Percentiles rank a stretch among this genome's conserved stretches.
Evolutionary conservation across 352 stramenopile genomes (phyloP).

Genomic region (Globisporangium cystogenes): DNA sequence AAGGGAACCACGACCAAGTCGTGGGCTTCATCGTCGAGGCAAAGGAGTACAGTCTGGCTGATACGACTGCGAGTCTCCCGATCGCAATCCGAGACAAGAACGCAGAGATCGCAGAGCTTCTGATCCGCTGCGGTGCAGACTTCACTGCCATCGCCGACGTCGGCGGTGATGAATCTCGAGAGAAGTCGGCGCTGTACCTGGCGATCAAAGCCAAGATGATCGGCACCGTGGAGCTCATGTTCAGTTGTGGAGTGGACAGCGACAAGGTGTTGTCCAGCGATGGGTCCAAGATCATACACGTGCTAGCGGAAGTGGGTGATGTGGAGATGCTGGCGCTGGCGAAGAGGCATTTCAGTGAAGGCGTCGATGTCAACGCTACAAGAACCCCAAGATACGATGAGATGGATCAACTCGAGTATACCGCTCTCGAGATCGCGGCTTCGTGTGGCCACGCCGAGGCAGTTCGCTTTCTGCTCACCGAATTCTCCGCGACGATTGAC

Average conservation of each 20-base stretch:
- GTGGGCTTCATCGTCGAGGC: too few relatives aligned
- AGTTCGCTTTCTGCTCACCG: neutral
- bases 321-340: neutral
- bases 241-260: neutral
- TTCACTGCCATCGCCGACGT: neutral
- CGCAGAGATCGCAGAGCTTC: too few relatives aligned
- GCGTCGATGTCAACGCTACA: neutral
- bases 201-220: neutral
- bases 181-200: constrained; percentile 1
- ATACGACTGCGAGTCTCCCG: too few relatives aligned
- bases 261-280: neutral
- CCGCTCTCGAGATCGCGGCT: neutral
- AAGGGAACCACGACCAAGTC: too few relatives aligned
- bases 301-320: neutral
- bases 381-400: too few relatives aligned
- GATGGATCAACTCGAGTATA: too few relatives aligned
- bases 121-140: too few relatives aligned
- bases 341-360: neutral
- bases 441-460: neutral
- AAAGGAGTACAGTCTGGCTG: too few relatives aligned
- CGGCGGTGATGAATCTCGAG: neutral
- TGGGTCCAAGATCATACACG: neutral
- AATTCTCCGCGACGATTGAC: neutral
- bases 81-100: too few relatives aligned
- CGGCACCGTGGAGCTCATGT: neutral